Evolutionary conservation across 306 rosid genomes (phyloP), one percentile per base, ranked within the genome.

Genomic region (Chamaecrista fasciculata): DNA sequence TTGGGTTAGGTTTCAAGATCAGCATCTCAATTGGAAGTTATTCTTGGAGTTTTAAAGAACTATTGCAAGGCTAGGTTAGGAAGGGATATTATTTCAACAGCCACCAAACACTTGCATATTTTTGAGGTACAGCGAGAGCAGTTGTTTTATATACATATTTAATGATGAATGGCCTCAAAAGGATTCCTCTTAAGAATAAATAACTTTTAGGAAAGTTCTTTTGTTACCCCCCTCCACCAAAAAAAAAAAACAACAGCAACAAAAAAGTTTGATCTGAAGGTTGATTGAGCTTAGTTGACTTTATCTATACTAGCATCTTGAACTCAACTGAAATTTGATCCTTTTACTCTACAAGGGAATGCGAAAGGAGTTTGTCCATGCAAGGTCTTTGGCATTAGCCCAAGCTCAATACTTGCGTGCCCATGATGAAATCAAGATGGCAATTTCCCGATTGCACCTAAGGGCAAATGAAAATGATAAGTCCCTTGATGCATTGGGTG

Each of bases 341-440:
- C 51, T 65, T 53, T 81, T 71, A 71, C 55, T 59, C 62, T 60
- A 28, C 57, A 58, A 92, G 98, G 88, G 89, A 66, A 86, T 93
- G 98, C 85, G 98, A 60, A 93, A 90, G 86, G 97, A 94, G 89
- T 94, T 83, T 81, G 86, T 51, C 60, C 89, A 88, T 79, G 96
- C 98, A 67, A 86, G 98, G 80, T 84, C 94, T 74, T 82, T 94
- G 80, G 95, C 97, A 61, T 77, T 75, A 79, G 96, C 97, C 62
- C 98, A 94, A 85, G 92, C 92, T 75, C 96, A 90, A 77, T 84
- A 85, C 81, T 80, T 94, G 74, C 89, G 87, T 66, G 95, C 98
- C 36, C 92, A 94, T 78, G 98, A 94, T 19, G 97, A 94, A 84
- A 82, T 94, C 73, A 90, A 86, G 82, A 90, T 86, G 98, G 98